A percentile compares a stretch with the other conserved stretches of the same genome.
Evolutionary conservation across 495 filamentous ascomycete genomes (phyloP).

Genomic region (Neurospora africana): DNA sequence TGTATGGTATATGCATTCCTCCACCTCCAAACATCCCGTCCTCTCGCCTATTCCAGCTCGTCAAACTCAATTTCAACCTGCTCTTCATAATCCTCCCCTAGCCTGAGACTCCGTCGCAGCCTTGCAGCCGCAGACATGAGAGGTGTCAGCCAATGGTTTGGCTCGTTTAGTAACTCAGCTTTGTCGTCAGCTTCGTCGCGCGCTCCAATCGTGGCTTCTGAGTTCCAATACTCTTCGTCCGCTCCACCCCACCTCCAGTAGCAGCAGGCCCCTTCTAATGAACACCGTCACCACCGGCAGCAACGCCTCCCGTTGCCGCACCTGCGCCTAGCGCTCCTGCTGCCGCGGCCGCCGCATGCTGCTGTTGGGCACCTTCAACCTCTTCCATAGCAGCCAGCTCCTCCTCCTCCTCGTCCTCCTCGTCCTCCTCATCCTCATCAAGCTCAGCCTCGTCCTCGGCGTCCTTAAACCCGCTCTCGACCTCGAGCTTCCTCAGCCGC

Average conservation of each 20-base stretch:
- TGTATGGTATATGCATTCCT: background rate
- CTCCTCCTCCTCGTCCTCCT: constrained; percentile 20
- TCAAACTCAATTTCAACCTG: background rate
- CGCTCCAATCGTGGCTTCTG: background rate
- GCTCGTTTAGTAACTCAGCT: background rate
- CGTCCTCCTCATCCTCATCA: constrained; percentile 29
- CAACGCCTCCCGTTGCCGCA: background rate
- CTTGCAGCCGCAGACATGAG: background rate
- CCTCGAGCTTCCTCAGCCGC: constrained; percentile 48
- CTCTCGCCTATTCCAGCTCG: background rate
- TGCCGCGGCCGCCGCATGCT: background rate
- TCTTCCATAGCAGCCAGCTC: constrained; percentile 1
- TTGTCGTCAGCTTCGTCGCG: background rate
- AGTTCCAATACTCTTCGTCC: background rate
- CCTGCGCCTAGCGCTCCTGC: background rate
- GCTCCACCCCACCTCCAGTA: background rate
- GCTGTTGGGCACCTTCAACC: background rate
- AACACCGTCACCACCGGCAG: background rate
- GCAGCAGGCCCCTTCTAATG: background rate
- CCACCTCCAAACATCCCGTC: background rate
- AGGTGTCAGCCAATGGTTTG: background rate
- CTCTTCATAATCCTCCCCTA: background rate
- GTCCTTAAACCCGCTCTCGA: constrained; percentile 50
- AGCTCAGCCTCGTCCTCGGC: constrained; percentile 35
- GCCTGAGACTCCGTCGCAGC: background rate